Conservation (phyloP, 495 filamentous ascomycete genomes). For the Aspergillus homomorphus region DNA sequence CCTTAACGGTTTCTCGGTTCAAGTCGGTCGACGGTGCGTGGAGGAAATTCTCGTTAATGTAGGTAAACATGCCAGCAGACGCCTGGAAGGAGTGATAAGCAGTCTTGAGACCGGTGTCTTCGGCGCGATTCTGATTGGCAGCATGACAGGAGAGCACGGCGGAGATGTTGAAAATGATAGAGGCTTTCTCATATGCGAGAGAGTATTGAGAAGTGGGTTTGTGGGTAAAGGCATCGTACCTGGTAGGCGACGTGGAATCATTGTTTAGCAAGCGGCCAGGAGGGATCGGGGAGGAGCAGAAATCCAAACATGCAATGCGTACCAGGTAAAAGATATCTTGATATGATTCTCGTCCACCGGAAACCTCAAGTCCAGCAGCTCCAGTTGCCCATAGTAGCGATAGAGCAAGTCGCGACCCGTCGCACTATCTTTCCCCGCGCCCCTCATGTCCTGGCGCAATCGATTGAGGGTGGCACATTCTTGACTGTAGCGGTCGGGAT, state of each 20-base stretch:
- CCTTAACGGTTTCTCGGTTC: conserved; percentile 92
- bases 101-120: conserved; percentile 90
- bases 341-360: conserved; percentile 98
- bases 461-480: conserved; percentile 95
- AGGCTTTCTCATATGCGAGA: conserved; percentile 95
- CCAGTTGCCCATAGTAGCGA: conserved; percentile 95
- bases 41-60: conserved; percentile 98
- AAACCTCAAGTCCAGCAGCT: conserved; percentile 90
- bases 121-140: conserved; percentile 84
- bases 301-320: conserved; percentile 16
- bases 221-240: conserved; percentile 98
- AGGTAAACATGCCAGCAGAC: conserved; percentile 97
- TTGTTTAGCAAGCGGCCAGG: not conserved
- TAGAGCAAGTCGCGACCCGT: conserved; percentile 91
- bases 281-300: not conserved
- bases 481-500: conserved; percentile 89
- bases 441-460: conserved; percentile 98
- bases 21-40: conserved; percentile 94
- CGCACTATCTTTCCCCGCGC: conserved; percentile 94
- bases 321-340: conserved; percentile 99
- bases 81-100: conserved; percentile 98
- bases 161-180: conserved; percentile 99
- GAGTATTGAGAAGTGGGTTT: conserved; percentile 95
- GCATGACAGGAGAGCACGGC: conserved; percentile 96
- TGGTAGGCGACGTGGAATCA: conserved; percentile 29